Evolutionary conservation across 441 rosid species (phyloP), one percentile per base, ranked within the genome.

Genomic region (Populus hybrid): DNA sequence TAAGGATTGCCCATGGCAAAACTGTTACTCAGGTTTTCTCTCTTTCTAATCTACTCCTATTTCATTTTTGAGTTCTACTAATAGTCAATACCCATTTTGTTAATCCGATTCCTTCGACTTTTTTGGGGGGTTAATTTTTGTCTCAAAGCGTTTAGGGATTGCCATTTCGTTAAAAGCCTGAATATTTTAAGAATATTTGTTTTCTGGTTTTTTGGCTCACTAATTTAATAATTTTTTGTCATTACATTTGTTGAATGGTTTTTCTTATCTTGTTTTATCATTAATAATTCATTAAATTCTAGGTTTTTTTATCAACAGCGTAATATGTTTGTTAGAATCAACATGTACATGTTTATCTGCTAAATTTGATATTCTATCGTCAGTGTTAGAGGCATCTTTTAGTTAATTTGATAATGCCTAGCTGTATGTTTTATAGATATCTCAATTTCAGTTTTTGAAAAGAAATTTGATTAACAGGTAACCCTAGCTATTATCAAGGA

Each of bases 401-500:
- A 28, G 73, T 46, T 63, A 40, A 23, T 57, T 65, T 70, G 40
- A 30, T 65, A 26, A 28, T 76, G 68, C 67, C 35, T 73, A 32
- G 34, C 64, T 28, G 7, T 19, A 64, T 7, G 28, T 64, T 12
- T 38, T 30, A 3, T 30, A 30, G 32, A 36, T 57, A 5, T 59
- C 59, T 74, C 65, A 16, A 65, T 73, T 18, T 78, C 14, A 19
- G 69, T 76, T 66, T 78, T 32, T 72, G 68, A 46, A 75, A 76
- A 61, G 42, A 70, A 70, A 74, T 74, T 77, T 80, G 69, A 67
- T 70, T 71, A 16, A 53, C 87, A 97, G 99, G 97, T 92, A 80
- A 93, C 99, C 68, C 73, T 97, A 75, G 99, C 98, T 66, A 93
- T 88, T 85, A 90, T 97, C 70, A 94, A 92, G 86, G 99, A 97